These are phyloP conservation scores for Kodamaea arcana DNA, from an alignment of 1,139 yeast species.

Conservation along the genomic window DNA sequence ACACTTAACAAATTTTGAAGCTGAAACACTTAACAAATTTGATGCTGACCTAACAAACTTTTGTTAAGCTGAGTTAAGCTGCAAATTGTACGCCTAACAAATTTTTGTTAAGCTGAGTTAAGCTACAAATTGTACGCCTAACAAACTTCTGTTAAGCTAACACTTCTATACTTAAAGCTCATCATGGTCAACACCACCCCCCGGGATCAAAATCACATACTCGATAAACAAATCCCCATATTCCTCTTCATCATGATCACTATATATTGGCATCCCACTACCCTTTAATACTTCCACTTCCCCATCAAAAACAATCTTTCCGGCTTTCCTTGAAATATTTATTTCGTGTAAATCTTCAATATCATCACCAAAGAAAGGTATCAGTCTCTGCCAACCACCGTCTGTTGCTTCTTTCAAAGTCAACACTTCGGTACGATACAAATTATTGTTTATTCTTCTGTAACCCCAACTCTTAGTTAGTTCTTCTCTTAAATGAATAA, in stretches of 20 bases:
- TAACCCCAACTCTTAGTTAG: slow-evolving; percentile 67
- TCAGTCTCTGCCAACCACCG: slow-evolving; percentile 76
- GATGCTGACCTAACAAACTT: too few species aligned
- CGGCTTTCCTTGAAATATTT: slow-evolving; percentile 44
- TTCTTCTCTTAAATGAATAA: slow-evolving; percentile 55
- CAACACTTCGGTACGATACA: slow-evolving; percentile 79
- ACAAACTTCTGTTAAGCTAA: too few species aligned
- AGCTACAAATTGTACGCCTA: too few species aligned
- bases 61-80: too few species aligned
- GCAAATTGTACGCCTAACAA: too few species aligned
- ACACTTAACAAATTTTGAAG: too few species aligned
- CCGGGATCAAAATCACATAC: slow-evolving; percentile 56
- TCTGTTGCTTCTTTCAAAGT: slow-evolving; percentile 64
- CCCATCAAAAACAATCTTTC: slow-evolving; percentile 55
- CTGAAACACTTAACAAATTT: too few species aligned
- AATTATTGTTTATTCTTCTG: slow-evolving; percentile 67
- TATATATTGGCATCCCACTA: slow-evolving; percentile 77
- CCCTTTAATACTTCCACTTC: slow-evolving; percentile 67
- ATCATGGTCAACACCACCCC: slow-evolving; percentile 14
- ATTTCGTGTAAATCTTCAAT: slow-evolving; percentile 36
- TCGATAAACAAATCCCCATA: slow-evolving; percentile 76
- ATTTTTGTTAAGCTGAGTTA: too few species aligned
- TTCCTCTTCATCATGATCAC: slow-evolving; percentile 33
- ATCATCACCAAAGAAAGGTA: slow-evolving; percentile 62
- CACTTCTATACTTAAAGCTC: too few species aligned